These are phyloP conservation scores for Flaveria ramosissima DNA, from an alignment of 129 eudicot species.

Conservation along the genomic window DNA sequence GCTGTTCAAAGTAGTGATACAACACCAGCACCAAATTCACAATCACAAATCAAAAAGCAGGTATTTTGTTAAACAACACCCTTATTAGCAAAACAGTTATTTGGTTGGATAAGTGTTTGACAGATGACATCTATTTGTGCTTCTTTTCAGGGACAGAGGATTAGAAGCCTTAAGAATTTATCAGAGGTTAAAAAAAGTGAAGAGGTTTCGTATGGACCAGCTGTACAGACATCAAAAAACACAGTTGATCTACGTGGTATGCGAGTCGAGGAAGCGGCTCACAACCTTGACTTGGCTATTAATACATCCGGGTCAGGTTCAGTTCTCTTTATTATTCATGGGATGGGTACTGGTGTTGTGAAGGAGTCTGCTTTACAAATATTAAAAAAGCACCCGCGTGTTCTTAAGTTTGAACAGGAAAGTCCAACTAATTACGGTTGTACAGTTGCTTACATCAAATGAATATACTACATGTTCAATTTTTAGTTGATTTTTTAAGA, in stretches of 20 bases:
- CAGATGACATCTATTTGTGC: not conserved
- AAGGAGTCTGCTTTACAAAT: constrained; percentile 60
- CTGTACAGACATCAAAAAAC: constrained; percentile 73
- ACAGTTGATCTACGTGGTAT: constrained; percentile 79
- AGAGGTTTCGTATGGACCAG: constrained; percentile 56
- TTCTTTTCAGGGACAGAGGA: constrained; percentile 46
- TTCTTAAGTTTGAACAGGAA: constrained; percentile 87
- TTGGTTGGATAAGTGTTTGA: not conserved
- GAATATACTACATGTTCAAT: constrained; percentile 28
- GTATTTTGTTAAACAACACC: constrained; percentile 31
- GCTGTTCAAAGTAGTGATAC: constrained; percentile 39
- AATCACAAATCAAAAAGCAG: constrained; percentile 49
- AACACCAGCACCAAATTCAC: constrained; percentile 36
- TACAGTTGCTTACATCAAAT: constrained; percentile 81
- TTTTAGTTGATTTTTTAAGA: not conserved
- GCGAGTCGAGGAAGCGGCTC: constrained; percentile 84
- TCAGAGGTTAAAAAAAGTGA: constrained; percentile 33
- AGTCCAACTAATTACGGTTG: constrained; percentile 89
- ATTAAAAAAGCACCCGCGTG: constrained; percentile 67
- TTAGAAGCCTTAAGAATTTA: constrained; percentile 40
- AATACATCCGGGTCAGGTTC: constrained; percentile 56
- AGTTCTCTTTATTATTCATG: constrained; percentile 76
- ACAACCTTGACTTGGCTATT: constrained; percentile 60
- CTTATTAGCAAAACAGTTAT: not conserved
- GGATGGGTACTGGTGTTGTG: constrained; percentile 85